Conservation (phyloP, 2,329 filamentous ascomycete species). For the Aureobasidium sp. region DNA sequence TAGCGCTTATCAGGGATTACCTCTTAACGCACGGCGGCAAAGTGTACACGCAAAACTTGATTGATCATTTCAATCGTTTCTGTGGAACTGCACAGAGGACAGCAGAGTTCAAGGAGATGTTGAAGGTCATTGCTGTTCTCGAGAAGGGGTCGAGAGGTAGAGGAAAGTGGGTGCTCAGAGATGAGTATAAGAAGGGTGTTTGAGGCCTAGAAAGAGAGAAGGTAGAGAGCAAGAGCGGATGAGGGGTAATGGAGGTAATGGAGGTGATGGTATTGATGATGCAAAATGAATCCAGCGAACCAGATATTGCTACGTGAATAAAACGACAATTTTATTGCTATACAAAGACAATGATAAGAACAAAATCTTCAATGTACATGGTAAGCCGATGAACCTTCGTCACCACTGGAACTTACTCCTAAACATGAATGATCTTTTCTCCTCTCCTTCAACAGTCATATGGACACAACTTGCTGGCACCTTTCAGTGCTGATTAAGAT, state of each 20-base stretch:
- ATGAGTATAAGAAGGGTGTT: constrained; percentile 39
- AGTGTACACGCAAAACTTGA: constrained; percentile 74
- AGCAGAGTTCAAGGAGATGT: constrained; percentile 72
- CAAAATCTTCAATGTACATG: background rate
- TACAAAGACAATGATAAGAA: background rate
- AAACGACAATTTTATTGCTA: background rate
- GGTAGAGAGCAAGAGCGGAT: background rate
- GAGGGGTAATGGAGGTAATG: background rate
- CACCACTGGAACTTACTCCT: no score
- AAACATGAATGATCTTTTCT: no score
- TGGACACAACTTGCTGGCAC: background rate
- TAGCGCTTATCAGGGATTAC: constrained; percentile 63
- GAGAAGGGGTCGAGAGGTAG: constrained; percentile 47
- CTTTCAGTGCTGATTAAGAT: background rate
- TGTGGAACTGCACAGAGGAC: constrained; percentile 63
- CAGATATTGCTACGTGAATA: background rate
- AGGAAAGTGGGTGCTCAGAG: constrained; percentile 53
- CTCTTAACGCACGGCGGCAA: constrained; percentile 69
- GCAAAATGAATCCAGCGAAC: background rate
- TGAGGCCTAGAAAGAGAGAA: background rate
- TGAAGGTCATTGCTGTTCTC: constrained; percentile 68
- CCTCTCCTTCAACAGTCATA: no score
- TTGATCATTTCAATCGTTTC: constrained; percentile 81
- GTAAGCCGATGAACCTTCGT: background rate
- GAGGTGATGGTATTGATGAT: background rate